These are phyloP conservation scores for Globisporangium paddicum DNA, from an alignment of 352 stramenopile species.

Conservation along the genomic window DNA sequence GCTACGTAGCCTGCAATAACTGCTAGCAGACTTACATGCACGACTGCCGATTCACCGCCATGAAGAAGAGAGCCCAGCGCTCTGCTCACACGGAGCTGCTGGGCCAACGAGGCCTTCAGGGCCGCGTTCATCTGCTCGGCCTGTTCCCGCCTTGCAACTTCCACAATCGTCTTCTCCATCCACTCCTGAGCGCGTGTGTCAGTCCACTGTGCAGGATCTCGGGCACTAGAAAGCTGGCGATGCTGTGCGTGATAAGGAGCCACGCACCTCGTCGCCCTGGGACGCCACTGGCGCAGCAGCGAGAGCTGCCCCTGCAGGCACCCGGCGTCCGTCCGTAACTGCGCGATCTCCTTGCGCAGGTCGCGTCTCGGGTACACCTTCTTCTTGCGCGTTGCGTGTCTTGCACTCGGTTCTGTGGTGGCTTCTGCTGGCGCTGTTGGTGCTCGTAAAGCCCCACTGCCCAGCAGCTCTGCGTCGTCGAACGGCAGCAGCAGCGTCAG, in stretches of 20 bases:
- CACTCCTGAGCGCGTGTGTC: background rate
- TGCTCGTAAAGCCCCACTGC: background rate
- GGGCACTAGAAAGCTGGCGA: background rate
- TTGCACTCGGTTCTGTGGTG: background rate
- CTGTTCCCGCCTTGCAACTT: background rate
- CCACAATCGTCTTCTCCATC: background rate
- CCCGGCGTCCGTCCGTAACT: background rate
- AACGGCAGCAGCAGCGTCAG: background rate
- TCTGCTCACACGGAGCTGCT: background rate
- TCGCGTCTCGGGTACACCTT: background rate
- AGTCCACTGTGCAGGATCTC: background rate
- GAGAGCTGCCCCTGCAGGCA: background rate
- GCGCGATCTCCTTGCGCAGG: background rate
- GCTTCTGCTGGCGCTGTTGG: background rate
- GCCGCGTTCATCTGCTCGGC: background rate
- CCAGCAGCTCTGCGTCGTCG: background rate
- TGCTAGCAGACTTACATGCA: no score
- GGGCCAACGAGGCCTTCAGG: background rate
- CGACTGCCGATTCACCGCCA: no score
- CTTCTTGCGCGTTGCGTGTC: background rate
- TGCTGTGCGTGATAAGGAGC: background rate
- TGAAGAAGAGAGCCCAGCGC: background rate
- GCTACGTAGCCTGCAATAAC: no score
- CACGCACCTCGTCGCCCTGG: background rate
- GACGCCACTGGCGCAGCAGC: background rate